Evolutionary conservation across 2,329 filamentous ascomycete genomes (phyloP).

Genomic region (Fusarium stilboides): DNA sequence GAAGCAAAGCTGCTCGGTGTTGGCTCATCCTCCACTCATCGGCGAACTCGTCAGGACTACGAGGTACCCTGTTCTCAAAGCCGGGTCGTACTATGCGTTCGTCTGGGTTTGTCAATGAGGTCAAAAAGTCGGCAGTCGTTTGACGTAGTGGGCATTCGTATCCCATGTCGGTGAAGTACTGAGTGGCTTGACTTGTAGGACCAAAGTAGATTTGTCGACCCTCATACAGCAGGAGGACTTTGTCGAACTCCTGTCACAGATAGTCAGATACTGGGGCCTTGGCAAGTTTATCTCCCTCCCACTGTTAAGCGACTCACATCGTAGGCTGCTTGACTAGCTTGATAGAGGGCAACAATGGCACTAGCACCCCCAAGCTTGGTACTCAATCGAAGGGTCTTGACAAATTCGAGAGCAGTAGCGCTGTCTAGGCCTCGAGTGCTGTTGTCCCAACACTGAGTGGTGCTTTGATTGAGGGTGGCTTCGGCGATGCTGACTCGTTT

Average conservation of each 20-base stretch:
- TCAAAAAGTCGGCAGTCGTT: conserved; percentile 81
- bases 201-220: conserved; percentile 72
- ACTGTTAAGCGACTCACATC: conserved; percentile 50
- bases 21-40: conserved; percentile 51
- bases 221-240: conserved; percentile 77
- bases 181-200: conserved; percentile 13
- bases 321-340: conserved; percentile 64
- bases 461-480: conserved; percentile 54
- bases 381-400: conserved; percentile 71
- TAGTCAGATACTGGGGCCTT: background rate
- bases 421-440: conserved; percentile 75
- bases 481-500: conserved; percentile 59
- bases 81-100: conserved; percentile 54
- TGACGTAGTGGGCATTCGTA: conserved; percentile 69
- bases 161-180: conserved; percentile 59
- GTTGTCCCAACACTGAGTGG: conserved; percentile 80
- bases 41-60: conserved; percentile 56
- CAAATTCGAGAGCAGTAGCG: conserved; percentile 75
- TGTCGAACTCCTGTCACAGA: conserved; percentile 67
- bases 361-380: conserved; percentile 72
- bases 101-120: conserved; percentile 59
- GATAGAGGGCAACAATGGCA: conserved; percentile 75
- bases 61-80: conserved; percentile 45
- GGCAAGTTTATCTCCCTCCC: background rate
- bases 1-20: conserved; percentile 42